A percentile compares a stretch with the other conserved stretches of the same genome.
phyloP scores from a whole-genome alignment of 169 alveolate species.

The Cytauxzoon felis region DNA sequence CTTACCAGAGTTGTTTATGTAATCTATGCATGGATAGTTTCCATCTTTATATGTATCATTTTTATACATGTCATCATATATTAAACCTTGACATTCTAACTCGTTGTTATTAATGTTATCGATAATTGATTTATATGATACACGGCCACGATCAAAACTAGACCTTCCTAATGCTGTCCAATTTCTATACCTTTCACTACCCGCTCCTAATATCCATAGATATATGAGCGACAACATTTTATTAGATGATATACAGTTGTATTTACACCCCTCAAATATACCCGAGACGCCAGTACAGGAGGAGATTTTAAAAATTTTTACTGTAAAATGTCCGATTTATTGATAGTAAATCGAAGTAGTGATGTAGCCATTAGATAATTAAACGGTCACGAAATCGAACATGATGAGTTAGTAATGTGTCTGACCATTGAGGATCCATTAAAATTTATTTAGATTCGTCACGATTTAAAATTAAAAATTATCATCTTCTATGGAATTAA shows the following conservation, averaged over 20 bases:
- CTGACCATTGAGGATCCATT: too few relatives aligned
- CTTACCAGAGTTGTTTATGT: neutral
- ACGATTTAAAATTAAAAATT: too few relatives aligned
- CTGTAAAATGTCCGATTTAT: too few relatives aligned
- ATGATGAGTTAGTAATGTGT: too few relatives aligned
- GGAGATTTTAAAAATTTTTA: too few relatives aligned
- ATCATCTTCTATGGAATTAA: too few relatives aligned
- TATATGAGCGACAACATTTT: neutral
- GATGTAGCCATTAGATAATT: too few relatives aligned
- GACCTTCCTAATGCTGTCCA: slow-evolving; percentile 34
- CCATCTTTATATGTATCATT: neutral
- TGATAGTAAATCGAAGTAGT: too few relatives aligned
- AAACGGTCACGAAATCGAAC: too few relatives aligned
- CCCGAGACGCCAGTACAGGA: too few relatives aligned
- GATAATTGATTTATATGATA: slow-evolving; percentile 18
- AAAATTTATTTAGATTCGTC: too few relatives aligned
- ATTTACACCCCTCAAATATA: too few relatives aligned
- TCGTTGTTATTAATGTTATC: slow-evolving; percentile 25
- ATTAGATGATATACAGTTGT: neutral
- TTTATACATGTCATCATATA: neutral
- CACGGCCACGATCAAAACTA: slow-evolving; percentile 28
- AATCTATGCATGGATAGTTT: neutral
- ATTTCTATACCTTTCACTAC: slow-evolving; percentile 4
- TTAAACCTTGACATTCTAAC: slow-evolving; percentile 22
- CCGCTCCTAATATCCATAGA: neutral